phyloP scores from a whole-genome alignment of 345 rosid species.

The Salix viminalis region DNA sequence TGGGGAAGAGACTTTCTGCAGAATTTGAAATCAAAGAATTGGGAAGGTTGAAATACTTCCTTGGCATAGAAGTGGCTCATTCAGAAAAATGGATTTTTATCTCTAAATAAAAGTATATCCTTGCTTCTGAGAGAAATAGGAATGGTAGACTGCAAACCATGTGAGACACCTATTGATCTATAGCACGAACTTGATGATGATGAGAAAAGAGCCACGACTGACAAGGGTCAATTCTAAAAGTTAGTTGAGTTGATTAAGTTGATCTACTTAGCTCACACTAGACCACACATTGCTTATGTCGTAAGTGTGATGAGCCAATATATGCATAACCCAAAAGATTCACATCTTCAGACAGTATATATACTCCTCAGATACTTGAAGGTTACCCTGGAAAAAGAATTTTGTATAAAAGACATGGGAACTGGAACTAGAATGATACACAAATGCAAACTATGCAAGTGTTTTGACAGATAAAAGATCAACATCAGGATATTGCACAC shows the following conservation, averaged over 20 bases:
- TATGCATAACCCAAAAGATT: background rate
- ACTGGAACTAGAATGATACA: background rate
- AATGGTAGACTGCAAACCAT: too few species aligned
- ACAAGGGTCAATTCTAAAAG: too few species aligned
- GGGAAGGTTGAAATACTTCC: background rate
- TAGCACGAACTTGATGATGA: too few species aligned
- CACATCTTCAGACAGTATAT: background rate
- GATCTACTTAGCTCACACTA: too few species aligned
- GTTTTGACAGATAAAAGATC: background rate
- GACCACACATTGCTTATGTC: too few species aligned
- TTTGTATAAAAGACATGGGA: background rate
- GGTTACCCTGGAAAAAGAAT: too few species aligned
- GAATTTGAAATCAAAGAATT: background rate
- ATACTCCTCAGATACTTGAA: background rate
- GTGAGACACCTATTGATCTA: too few species aligned
- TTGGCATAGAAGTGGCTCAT: background rate
- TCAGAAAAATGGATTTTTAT: background rate
- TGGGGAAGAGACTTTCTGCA: background rate
- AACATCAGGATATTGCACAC: background rate
- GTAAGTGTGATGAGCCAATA: background rate
- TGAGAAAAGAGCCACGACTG: too few species aligned
- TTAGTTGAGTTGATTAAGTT: too few species aligned
- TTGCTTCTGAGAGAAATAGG: too few species aligned
- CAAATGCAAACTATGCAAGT: background rate
- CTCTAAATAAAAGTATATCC: background rate